Percentiles rank a stretch among this genome's conserved stretches.
These are phyloP conservation scores for Eruca vesicaria DNA, from an alignment of 441 rosid genomes.

Conservation along the genomic window DNA sequence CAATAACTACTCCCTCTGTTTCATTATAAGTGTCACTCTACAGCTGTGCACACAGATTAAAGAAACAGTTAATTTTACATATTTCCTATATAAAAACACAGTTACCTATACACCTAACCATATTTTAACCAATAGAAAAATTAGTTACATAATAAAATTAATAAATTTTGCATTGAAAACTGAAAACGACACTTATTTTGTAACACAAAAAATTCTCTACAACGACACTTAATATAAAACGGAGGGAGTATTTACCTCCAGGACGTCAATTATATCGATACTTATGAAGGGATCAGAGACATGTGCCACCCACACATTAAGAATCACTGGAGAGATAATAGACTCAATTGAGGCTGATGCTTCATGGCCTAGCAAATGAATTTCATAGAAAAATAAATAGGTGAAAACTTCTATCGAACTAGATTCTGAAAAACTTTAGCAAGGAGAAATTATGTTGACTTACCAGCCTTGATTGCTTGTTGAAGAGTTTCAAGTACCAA, in stretches of 20 bases:
- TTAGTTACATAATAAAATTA: too few relatives aligned
- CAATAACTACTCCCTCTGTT: too few relatives aligned
- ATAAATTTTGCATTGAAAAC: too few relatives aligned
- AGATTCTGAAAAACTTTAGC: neutral
- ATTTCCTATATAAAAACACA: too few relatives aligned
- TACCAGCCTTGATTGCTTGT: constrained; percentile 80
- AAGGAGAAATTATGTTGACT: constrained; percentile 26
- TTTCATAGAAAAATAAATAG: constrained; percentile 19
- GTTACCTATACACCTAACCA: too few relatives aligned
- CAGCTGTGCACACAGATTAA: too few relatives aligned
- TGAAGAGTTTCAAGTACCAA: constrained; percentile 92
- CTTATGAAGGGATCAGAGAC: constrained; percentile 93
- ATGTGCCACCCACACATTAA: constrained; percentile 78
- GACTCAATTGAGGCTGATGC: constrained; percentile 65
- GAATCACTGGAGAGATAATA: constrained; percentile 76
- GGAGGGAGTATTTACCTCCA: constrained; percentile 98
- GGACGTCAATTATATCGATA: constrained; percentile 78
- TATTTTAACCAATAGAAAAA: too few relatives aligned
- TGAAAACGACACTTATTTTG: too few relatives aligned
- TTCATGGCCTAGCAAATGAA: constrained; percentile 55
- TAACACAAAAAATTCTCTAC: too few relatives aligned
- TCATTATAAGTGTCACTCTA: too few relatives aligned
- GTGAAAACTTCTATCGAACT: constrained; percentile 3
- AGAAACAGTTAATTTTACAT: too few relatives aligned
- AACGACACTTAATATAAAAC: too few relatives aligned